A percentile compares a stretch with the other conserved stretches of the same genome.
These are phyloP conservation scores for Suillus lakei DNA, from an alignment of 768 basidiomycete species.

Conservation along the genomic window DNA sequence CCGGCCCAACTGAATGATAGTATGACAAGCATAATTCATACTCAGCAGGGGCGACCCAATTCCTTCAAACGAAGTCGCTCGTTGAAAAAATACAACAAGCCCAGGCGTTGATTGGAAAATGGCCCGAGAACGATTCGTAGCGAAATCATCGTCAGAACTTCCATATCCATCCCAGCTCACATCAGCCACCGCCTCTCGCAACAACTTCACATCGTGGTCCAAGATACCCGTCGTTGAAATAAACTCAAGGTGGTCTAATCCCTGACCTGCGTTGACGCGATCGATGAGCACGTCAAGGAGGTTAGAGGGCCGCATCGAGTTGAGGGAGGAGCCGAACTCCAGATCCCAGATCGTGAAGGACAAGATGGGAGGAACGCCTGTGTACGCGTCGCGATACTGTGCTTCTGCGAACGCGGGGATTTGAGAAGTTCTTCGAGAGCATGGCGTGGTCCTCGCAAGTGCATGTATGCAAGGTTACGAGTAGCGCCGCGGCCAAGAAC, in stretches of 20 bases:
- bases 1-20: no score
- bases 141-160: neutral
- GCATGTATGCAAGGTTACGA: neutral
- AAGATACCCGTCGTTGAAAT: neutral
- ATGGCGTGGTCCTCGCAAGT: neutral
- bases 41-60: no score
- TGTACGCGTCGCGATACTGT: neutral
- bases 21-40: no score
- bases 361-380: neutral
- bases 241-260: neutral
- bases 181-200: conserved; percentile 8
- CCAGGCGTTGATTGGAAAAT: no score
- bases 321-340: neutral
- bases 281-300: conserved; percentile 4
- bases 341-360: neutral
- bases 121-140: no score
- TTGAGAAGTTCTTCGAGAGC: neutral
- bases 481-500: neutral
- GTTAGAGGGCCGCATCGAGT: neutral
- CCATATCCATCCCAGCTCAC: conserved; percentile 3
- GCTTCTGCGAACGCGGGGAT: neutral
- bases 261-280: neutral
- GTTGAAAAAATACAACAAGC: no score
- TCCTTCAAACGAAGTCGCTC: no score
- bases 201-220: neutral